Percentiles rank a stretch among this genome's conserved stretches.
These are phyloP conservation scores for Cicer chorassanicum DNA, from an alignment of 306 rosid species.

Conservation along the genomic window DNA sequence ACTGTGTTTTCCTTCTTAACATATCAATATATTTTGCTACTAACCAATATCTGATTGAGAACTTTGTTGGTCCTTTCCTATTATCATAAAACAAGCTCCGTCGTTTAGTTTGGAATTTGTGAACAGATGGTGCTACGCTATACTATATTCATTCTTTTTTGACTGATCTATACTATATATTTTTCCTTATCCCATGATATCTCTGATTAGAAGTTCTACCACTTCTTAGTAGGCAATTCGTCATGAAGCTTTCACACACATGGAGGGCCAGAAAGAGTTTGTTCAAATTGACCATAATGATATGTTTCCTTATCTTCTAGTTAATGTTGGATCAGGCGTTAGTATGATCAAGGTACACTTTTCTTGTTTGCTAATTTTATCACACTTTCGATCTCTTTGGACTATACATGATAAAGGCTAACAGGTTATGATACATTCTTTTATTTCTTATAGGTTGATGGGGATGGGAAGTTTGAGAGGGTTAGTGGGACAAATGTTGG, in stretches of 20 bases:
- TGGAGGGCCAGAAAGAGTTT: constrained; percentile 93
- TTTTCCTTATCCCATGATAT: constrained; percentile 21
- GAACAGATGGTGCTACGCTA: constrained; percentile 16
- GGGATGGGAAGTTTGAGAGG: constrained; percentile 94
- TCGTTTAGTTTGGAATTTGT: constrained; percentile 43
- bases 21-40: constrained; percentile 35
- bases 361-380: constrained; percentile 39
- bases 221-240: constrained; percentile 95
- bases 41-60: constrained; percentile 33
- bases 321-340: constrained; percentile 97
- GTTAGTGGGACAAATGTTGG: constrained; percentile 99
- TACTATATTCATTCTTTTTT: constrained; percentile 34
- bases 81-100: constrained; percentile 1
- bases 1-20: constrained; percentile 35
- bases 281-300: constrained; percentile 95
- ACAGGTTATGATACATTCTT: constrained; percentile 36
- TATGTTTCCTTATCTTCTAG: constrained; percentile 93
- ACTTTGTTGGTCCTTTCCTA: constrained; percentile 18
- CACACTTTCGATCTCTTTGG: constrained; percentile 38
- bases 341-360: constrained; percentile 89
- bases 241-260: constrained; percentile 99
- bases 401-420: constrained; percentile 37
- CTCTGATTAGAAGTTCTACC: constrained; percentile 58
- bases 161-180: constrained; percentile 21
- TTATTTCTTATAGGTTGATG: constrained; percentile 75